These are phyloP conservation scores for Schizosaccharomyces cryophilus DNA, from an alignment of 805 yeast genomes.

Conservation along the genomic window DNA sequence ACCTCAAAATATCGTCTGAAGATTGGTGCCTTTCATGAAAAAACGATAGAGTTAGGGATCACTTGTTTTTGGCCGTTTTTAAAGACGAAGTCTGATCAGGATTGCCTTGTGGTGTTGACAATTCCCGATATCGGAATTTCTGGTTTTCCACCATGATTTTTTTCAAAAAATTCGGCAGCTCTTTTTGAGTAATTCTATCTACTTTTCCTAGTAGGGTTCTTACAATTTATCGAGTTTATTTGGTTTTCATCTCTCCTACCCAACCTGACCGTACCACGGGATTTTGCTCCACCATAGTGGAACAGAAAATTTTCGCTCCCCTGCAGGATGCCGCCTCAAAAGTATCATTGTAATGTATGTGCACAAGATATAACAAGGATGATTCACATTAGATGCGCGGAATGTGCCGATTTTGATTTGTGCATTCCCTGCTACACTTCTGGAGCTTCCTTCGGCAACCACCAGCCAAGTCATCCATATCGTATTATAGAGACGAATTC, in stretches of 20 bases:
- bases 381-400: constrained; percentile 76
- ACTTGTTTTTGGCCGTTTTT: too few species aligned
- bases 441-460: constrained; percentile 59
- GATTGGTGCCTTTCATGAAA: too few species aligned
- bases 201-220: too few species aligned
- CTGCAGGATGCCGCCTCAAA: constrained; percentile 1
- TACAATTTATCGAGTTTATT: background rate
- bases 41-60: too few species aligned
- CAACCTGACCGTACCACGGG: too few species aligned
- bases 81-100: too few species aligned
- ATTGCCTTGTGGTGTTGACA: too few species aligned
- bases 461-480: constrained; percentile 86
- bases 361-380: constrained; percentile 87
- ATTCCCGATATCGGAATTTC: too few species aligned
- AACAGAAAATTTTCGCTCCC: background rate
- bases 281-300: background rate
- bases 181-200: too few species aligned
- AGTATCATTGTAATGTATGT: constrained; percentile 55
- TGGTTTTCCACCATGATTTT: too few species aligned
- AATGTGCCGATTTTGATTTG: constrained; percentile 79
- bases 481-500: constrained; percentile 81
- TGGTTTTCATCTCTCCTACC: background rate
- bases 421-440: constrained; percentile 92
- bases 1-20: too few species aligned
- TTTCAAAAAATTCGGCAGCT: too few species aligned